Base-by-base conservation (phyloP, 352 stramenopile genomes). In the Globisporangium iwayamae region DNA sequence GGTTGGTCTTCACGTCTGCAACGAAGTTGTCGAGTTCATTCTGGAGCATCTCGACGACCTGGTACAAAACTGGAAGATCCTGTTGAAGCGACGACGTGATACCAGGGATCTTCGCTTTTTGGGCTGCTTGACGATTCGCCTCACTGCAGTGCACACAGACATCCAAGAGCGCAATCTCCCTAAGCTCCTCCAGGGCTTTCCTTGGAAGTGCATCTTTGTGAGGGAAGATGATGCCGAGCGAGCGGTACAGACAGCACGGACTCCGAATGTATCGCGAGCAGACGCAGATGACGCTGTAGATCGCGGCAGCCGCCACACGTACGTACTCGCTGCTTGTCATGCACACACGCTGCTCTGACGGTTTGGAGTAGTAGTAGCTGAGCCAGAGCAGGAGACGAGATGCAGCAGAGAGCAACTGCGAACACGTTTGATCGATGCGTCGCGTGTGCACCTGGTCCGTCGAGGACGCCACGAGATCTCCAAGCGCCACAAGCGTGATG, bases 221-320 rank as follows among this genome's bases (percentile, higher is more conserved):
- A 16, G 84, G 84, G 62, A 90, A 94, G 22, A 93, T 86, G 4
- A 89, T 62, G 22, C 60, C 55, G 2, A 94, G 63, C 1, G 83
- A 69, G 13, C 79, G 83, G 61, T 88, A 79, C 41, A 93, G 56
- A 51, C 87, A 96, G 56, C 85, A 93, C 10, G 82, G 79, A 38
- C 74, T 76, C 52, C 83, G 87, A 16, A 82, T 66, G 57, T 91
- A 91, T 10, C 81, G 78, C 56, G 69, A 78, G 59, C 81, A 86
- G 30, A 89, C 62, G 48, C 76, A 89, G 25, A 96, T 78, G 18
- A 79, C 81, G 32, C 84, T 94, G 71, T 94, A 91, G 38, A 96
- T 74, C 25, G 80, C 72, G 6, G 82, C 81, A 4, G 82, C 68
- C 7, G 80, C 84, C 9, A 94, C 63, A 4, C 79, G 79, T 13